phyloP scores from a whole-genome alignment of 2,329 filamentous ascomycete species.

The Neurospora sp. region DNA sequence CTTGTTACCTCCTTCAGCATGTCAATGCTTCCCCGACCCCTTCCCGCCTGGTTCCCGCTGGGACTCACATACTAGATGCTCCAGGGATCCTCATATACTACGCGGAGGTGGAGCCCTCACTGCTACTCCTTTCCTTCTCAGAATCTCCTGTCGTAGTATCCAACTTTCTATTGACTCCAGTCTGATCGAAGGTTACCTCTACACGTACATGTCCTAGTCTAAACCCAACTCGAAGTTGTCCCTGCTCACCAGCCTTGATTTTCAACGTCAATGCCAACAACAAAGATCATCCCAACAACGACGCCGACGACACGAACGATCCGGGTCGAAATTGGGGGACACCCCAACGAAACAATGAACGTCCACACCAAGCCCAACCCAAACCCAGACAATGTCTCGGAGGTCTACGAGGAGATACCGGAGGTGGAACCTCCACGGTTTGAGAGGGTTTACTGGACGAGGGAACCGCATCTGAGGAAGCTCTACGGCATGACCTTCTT shows the following conservation, averaged over 20 bases:
- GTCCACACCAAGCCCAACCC: neutral
- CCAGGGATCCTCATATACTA: neutral
- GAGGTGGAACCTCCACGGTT: slow-evolving; percentile 38
- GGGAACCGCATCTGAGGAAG: slow-evolving; percentile 44
- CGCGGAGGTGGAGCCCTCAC: neutral
- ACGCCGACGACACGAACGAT: neutral
- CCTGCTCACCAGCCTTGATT: neutral
- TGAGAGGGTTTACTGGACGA: slow-evolving; percentile 45
- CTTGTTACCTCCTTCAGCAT: neutral
- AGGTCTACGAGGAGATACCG: slow-evolving; percentile 27
- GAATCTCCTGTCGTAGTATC: neutral
- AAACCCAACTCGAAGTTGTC: neutral
- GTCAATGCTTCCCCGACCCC: neutral
- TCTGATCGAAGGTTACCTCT: neutral
- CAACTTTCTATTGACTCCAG: neutral
- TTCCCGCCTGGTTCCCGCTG: neutral
- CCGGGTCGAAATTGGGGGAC: neutral
- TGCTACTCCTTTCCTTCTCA: neutral
- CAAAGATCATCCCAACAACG: neutral
- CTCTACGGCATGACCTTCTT: slow-evolving; percentile 43
- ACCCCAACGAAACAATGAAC: neutral
- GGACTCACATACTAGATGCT: neutral
- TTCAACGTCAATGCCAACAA: neutral
- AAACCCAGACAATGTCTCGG: neutral
- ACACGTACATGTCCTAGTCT: neutral